Base-by-base conservation (phyloP, 2,329 filamentous ascomycete genomes). In the Paraphoma chrysanthemicola region DNA sequence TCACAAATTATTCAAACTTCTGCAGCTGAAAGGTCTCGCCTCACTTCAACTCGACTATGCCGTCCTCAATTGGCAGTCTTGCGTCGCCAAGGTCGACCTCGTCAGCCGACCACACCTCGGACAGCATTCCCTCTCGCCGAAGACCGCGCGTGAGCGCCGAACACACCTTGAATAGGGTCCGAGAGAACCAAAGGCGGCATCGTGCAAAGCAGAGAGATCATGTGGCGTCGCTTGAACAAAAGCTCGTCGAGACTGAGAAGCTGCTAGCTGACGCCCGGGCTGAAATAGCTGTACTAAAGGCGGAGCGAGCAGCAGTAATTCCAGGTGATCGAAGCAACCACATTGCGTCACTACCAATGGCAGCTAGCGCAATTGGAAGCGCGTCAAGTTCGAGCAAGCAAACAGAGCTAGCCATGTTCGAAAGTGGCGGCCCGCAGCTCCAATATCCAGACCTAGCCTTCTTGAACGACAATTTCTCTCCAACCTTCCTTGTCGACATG, bases 161-260 rank as follows among this genome's bases (percentile, higher is more conserved):
- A 45, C 73, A 78, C 60, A 72, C 77, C 0, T 59, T 79, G 18
- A 69, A 66, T 49, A 77, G 82, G 7, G 78, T 82, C 14, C 80
- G 81, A n/a, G 78, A 84, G 44, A 85, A 84, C 59, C 81, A 84
- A 63, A 79, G 82, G 39, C 78, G 81, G 23, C 82, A 84, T 61
- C 79, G 82, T 4, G 80, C 80, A 8, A 72, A 79, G 30, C 74
- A 77, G 42, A 79, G 77, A 45, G 72, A 75, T 38, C 73, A 77
- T 38, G 75, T 83, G 28, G 64, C 73, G 1, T 71, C 74, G 0
- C 68, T 82, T 1, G 79, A 82, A 61, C 52, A 65, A 16, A 66
- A 67, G 56, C 66, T 76, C 7, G 62, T 64, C 10, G 70, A 74
- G 7, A 64, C 69, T 4, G 70, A 76, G 41, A 45, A 54, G n/a